Evolutionary conservation across 2,329 filamentous ascomycete species (phyloP), one percentile per base, ranked within the genome.

Genomic region (Fonsecaea pugnacius): DNA sequence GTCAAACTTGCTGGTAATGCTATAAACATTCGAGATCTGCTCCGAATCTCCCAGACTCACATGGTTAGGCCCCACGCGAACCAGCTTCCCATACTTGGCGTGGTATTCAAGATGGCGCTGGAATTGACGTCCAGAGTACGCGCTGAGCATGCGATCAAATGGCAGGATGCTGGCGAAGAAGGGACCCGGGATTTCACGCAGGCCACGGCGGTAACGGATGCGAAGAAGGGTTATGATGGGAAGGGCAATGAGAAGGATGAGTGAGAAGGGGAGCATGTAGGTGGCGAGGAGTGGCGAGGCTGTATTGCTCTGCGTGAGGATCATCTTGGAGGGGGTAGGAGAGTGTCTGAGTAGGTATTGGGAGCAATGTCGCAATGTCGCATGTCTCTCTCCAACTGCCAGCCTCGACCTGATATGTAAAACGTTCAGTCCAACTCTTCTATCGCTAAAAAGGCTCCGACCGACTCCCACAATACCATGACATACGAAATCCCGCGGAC

Each of bases 11-110:
- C 58, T 65, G 24, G 64, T 65, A 35, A 71, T 69, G 21, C 55
- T 63, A 35, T 71, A 71, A 33, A 71, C 66, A 35, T 65, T 61
- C 9, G 65, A 62, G 18, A 70, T 70, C 38, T 66, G 62, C 21
- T 64, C 57, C 9, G 66, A 57, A 21, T 66, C 64, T 1, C 60
- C 52, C 18, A 76, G 58, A 3, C 71, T 73, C 8, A 76, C 72
- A 60, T 71, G 71, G 48, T 73, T 74, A 4, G 74, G 74, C 2
- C 75, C 73, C 9, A 74, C 62, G 1, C 72, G 69, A 4, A 75
- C 73, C 0, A 75, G 30, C 1, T 63, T 62, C 3, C 74, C 74
- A 60, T 76, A 74, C 48, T 69, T 55, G 1, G 67, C 63, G 53
- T 75, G 74, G 10, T 73, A 60, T 2, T 35, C 46, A 10, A 68